phyloP scores from a whole-genome alignment of 495 filamentous ascomycete species.

The Xanthoparmelia taractica region DNA sequence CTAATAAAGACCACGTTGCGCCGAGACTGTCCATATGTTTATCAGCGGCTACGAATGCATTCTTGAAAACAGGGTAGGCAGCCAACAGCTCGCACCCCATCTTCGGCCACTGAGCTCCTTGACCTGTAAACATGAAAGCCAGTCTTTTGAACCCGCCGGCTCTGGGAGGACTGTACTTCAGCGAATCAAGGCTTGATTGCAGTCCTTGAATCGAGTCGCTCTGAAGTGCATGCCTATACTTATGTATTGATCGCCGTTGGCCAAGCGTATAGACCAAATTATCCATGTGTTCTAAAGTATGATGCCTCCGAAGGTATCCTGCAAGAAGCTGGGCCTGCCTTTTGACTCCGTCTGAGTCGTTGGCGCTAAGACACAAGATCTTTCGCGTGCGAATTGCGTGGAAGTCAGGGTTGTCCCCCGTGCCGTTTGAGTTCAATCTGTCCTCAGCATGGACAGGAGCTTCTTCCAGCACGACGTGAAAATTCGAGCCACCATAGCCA shows the following conservation, averaged over 20 bases:
- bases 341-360: slow-evolving; percentile 2
- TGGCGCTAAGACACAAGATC: slow-evolving; percentile 8
- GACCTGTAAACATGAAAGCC: slow-evolving; percentile 21
- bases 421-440: background rate
- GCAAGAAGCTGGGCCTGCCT: background rate
- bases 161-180: slow-evolving; percentile 5
- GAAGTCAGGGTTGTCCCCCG: background rate
- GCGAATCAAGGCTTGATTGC: background rate
- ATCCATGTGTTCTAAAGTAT: slow-evolving; percentile 19
- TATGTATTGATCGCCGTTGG: slow-evolving; percentile 26
- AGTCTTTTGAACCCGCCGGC: background rate
- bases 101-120: slow-evolving; percentile 21
- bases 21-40: slow-evolving; percentile 25
- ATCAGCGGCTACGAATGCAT: background rate
- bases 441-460: background rate
- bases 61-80: slow-evolving; percentile 7
- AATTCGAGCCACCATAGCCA: slow-evolving; percentile 46
- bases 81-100: slow-evolving; percentile 18
- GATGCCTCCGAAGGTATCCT: background rate
- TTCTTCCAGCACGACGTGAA: slow-evolving; percentile 33
- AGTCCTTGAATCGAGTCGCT: background rate
- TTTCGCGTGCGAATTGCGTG: background rate
- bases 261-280: slow-evolving; percentile 38
- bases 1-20: slow-evolving; percentile 30
- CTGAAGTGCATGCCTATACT: slow-evolving; percentile 6